Percentiles rank a stretch among this genome's conserved stretches.
Conservation (phyloP, 371 early-diverging fungal species). For the Parasitella parasitica region DNA sequence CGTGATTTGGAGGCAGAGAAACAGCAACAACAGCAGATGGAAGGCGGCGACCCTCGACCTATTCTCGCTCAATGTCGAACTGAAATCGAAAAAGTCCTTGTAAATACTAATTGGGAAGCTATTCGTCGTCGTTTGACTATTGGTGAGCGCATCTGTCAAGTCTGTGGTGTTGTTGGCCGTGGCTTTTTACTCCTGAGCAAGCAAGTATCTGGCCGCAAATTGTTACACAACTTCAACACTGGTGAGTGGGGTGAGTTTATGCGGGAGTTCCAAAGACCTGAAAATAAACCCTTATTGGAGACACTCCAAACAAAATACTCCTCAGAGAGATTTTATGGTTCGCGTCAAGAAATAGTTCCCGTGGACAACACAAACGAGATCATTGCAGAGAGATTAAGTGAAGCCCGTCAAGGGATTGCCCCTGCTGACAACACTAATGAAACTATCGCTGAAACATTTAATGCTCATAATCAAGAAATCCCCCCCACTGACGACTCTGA, state of each 20-base stretch:
- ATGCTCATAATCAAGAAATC: no score
- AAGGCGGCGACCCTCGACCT: slow-evolving; percentile 33
- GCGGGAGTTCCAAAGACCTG: slow-evolving; percentile 43
- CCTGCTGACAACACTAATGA: no score
- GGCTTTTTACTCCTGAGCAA: slow-evolving; percentile 47
- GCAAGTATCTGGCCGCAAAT: slow-evolving; percentile 52
- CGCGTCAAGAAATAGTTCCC: slow-evolving; percentile 11
- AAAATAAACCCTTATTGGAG: slow-evolving; percentile 35
- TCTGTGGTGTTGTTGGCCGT: slow-evolving; percentile 40
- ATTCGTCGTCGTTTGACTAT: slow-evolving; percentile 52
- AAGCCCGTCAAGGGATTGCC: no score
- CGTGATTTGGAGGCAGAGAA: slow-evolving; percentile 43
- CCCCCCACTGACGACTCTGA: no score
- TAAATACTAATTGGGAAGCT: slow-evolving; percentile 55
- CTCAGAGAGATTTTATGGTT: slow-evolving; percentile 38
- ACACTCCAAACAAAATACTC: slow-evolving; percentile 40
- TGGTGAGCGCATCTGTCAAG: slow-evolving; percentile 49
- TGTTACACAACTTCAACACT: slow-evolving; percentile 52
- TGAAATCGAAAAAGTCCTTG: slow-evolving; percentile 48
- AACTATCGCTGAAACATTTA: no score
- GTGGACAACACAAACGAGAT: background rate
- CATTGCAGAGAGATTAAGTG: background rate
- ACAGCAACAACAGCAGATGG: slow-evolving; percentile 29
- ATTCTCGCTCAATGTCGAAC: slow-evolving; percentile 43
- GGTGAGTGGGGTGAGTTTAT: slow-evolving; percentile 51